phyloP scores from a whole-genome alignment of 805 yeast genomes.

The Barnettozyma siamensis region DNA sequence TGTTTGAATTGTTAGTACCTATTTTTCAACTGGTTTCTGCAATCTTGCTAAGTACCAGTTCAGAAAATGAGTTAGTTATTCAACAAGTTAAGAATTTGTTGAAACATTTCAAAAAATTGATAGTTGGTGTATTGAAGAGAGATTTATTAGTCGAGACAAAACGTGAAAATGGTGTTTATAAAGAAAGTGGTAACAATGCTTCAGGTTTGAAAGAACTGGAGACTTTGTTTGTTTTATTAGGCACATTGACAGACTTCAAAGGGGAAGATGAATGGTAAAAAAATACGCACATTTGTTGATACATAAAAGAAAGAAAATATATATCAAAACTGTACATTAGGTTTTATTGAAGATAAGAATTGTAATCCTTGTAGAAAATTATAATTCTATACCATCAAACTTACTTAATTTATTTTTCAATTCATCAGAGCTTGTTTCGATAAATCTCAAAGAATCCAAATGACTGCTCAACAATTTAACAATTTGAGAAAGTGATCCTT shows the following conservation, averaged over 20 bases:
- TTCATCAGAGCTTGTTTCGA: conserved; percentile 65
- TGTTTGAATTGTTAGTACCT: conserved; percentile 66
- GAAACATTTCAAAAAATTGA: conserved; percentile 45
- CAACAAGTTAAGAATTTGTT: conserved; percentile 47
- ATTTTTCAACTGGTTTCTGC: conserved; percentile 68
- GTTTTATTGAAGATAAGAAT: not conserved
- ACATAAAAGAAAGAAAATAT: too few species aligned
- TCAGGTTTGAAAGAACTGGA: conserved; percentile 47
- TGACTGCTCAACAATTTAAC: conserved; percentile 82
- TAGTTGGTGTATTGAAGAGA: conserved; percentile 57
- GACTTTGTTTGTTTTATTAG: conserved; percentile 46
- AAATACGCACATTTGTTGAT: too few species aligned
- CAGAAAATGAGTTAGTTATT: conserved; percentile 58
- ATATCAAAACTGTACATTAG: conserved; percentile 3
- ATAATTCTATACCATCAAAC: conserved; percentile 19
- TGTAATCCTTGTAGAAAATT: not conserved
- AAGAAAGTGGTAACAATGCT: conserved; percentile 25
- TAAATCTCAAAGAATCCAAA: conserved; percentile 81
- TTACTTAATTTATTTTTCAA: conserved; percentile 60
- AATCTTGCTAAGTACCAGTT: conserved; percentile 67
- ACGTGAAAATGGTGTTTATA: conserved; percentile 23
- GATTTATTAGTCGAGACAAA: conserved; percentile 36
- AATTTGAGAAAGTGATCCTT: conserved; percentile 54
- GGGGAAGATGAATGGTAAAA: conserved; percentile 26
- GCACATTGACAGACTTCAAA: conserved; percentile 41